phyloP scores from a whole-genome alignment of 495 filamentous ascomycete species.

The Sordaria brevicollis region DNA sequence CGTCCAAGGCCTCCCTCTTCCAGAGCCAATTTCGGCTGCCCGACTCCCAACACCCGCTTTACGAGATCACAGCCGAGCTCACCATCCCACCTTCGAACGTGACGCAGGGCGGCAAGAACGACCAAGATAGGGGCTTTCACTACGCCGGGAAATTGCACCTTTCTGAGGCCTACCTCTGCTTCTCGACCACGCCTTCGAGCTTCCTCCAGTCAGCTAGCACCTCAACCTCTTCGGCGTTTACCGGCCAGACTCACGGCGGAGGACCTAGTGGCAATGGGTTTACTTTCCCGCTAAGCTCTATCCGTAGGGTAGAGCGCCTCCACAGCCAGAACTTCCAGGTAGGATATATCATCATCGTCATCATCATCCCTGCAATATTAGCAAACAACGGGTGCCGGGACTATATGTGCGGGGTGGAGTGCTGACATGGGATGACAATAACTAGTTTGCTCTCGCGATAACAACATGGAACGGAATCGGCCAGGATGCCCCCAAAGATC shows the following conservation, averaged over 20 bases:
- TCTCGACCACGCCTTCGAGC: conserved; percentile 85
- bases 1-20: conserved; percentile 87
- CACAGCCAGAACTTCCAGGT: conserved; percentile 76
- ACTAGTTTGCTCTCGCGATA: conserved; percentile 77
- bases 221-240: conserved; percentile 65
- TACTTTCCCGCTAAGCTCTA: conserved; percentile 84
- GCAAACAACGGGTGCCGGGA: neutral
- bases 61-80: conserved; percentile 93
- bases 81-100: conserved; percentile 60
- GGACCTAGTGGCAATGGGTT: conserved; percentile 96
- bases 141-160: conserved; percentile 92
- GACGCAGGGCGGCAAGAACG: conserved; percentile 50
- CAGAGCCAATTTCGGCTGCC: conserved; percentile 94
- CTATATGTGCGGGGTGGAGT: too few species aligned
- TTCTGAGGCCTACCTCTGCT: conserved; percentile 89
- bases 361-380: neutral
- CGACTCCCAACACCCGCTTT: conserved; percentile 77
- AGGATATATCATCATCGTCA: too few species aligned
- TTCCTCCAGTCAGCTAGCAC: conserved; percentile 69
- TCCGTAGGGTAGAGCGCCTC: conserved; percentile 82
- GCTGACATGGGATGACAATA: neutral
- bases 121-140: conserved; percentile 61
- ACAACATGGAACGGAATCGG: conserved; percentile 87
- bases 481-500: conserved; percentile 36
- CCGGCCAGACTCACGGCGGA: conserved; percentile 79